Conservation (phyloP, 2,329 filamentous ascomycete species). For the Albifimbria verrucaria region DNA sequence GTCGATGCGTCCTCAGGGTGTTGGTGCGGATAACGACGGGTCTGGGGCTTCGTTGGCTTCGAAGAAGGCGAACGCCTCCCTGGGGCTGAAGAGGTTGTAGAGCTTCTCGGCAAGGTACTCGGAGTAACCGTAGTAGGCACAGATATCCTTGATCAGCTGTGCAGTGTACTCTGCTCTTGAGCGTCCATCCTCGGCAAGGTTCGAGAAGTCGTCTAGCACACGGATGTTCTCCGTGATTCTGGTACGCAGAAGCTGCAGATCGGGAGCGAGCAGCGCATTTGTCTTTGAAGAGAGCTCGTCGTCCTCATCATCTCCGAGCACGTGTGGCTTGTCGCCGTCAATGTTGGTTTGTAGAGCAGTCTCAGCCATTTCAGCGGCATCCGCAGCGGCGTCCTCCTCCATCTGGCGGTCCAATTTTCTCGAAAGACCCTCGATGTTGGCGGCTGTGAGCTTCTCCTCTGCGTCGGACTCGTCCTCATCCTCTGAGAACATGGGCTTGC, state of each 20-base stretch:
- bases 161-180: slow-evolving; percentile 85
- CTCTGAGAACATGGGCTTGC: slow-evolving; percentile 81
- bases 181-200: slow-evolving; percentile 73
- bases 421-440: slow-evolving; percentile 92
- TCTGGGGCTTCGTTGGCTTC: slow-evolving; percentile 94
- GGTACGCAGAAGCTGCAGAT: slow-evolving; percentile 82
- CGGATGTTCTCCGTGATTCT: slow-evolving; percentile 92
- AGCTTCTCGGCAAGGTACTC: slow-evolving; percentile 95
- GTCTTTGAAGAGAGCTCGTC: slow-evolving; percentile 57
- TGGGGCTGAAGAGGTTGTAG: slow-evolving; percentile 84
- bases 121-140: slow-evolving; percentile 95
- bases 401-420: slow-evolving; percentile 76
- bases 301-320: slow-evolving; percentile 62
- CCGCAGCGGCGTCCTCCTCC: slow-evolving; percentile 76
- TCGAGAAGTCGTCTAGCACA: slow-evolving; percentile 83
- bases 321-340: slow-evolving; percentile 66
- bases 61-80: slow-evolving; percentile 96
- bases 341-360: slow-evolving; percentile 92
- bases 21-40: slow-evolving; percentile 97
- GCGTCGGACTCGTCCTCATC: slow-evolving; percentile 86
- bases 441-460: slow-evolving; percentile 87
- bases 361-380: slow-evolving; percentile 81
- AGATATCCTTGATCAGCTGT: slow-evolving; percentile 87
- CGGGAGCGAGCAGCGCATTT: slow-evolving; percentile 71
- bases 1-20: slow-evolving; percentile 73